Conservation (phyloP, 441 rosid genomes). For the Corymbia citriodora region DNA sequence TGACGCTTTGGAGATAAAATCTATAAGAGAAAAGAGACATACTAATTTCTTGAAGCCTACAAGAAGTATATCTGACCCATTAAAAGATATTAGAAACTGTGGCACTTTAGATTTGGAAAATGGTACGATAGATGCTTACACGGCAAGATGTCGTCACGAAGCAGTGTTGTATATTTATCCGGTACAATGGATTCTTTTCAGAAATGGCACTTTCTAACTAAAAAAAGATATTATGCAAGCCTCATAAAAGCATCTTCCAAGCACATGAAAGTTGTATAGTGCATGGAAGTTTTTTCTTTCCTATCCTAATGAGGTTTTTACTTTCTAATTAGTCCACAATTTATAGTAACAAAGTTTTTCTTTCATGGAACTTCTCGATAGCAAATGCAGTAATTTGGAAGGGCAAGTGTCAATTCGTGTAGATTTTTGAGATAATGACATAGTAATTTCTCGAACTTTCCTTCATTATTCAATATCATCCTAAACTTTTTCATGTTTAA, state of each 20-base stretch:
- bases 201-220: background rate
- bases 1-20: background rate
- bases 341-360: background rate
- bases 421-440: background rate
- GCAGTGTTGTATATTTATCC: background rate
- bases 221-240: background rate
- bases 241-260: background rate
- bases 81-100: background rate
- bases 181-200: background rate
- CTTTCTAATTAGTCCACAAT: background rate
- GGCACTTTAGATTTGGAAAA: background rate
- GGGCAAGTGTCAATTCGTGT: background rate
- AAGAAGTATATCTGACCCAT: background rate
- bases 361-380: background rate
- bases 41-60: rapidly evolving
- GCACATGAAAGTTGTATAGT: background rate
- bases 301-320: background rate
- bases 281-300: background rate
- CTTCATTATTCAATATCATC: rapidly evolving
- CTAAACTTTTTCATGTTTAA: rapidly evolving
- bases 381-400: too few species aligned
- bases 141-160: background rate
- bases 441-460: background rate
- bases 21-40: background rate
- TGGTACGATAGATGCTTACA: background rate